Percentiles rank a stretch among this genome's conserved stretches.
These are phyloP conservation scores for Lachnellula occidentalis DNA, from an alignment of 2,329 filamentous ascomycete species.

Conservation along the genomic window DNA sequence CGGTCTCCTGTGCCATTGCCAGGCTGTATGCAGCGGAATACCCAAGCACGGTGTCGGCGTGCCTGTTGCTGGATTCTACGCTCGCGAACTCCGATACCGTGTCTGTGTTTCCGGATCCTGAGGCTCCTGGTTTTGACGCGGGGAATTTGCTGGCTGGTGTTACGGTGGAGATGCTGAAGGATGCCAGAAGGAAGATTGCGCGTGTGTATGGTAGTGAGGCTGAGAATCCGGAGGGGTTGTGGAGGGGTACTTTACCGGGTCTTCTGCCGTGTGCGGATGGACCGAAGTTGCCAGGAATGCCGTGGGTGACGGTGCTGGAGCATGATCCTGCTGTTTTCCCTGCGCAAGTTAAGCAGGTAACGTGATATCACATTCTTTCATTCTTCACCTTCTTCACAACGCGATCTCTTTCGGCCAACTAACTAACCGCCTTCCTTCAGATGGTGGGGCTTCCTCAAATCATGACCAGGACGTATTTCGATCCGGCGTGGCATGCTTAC, in stretches of 20 bases:
- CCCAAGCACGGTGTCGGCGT: conserved; percentile 22
- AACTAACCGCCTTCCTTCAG: background rate
- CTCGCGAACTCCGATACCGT: conserved; percentile 23
- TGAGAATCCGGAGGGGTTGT: conserved; percentile 23
- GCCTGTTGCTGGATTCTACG: conserved; percentile 26
- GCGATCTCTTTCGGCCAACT: background rate
- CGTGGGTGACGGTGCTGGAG: conserved; percentile 4
- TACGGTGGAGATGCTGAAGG: background rate
- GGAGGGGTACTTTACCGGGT: conserved; percentile 17
- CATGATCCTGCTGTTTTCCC: background rate
- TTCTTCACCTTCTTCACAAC: no score
- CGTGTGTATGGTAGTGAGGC: conserved; percentile 3
- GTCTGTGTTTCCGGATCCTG: conserved; percentile 24
- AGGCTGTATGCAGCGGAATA: conserved; percentile 28
- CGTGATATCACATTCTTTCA: no score
- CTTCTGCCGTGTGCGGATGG: conserved; percentile 22
- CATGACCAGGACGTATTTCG: background rate
- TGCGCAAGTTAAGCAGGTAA: background rate
- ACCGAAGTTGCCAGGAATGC: conserved; percentile 16
- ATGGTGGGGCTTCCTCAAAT: background rate
- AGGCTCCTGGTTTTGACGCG: conserved; percentile 1
- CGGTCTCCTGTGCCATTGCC: conserved; percentile 26
- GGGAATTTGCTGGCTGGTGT: background rate
- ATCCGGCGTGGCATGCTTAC: background rate
- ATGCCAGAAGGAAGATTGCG: conserved; percentile 11